These are phyloP conservation scores for Podospora pseudocomata DNA, from an alignment of 495 filamentous ascomycete genomes.

Conservation along the genomic window DNA sequence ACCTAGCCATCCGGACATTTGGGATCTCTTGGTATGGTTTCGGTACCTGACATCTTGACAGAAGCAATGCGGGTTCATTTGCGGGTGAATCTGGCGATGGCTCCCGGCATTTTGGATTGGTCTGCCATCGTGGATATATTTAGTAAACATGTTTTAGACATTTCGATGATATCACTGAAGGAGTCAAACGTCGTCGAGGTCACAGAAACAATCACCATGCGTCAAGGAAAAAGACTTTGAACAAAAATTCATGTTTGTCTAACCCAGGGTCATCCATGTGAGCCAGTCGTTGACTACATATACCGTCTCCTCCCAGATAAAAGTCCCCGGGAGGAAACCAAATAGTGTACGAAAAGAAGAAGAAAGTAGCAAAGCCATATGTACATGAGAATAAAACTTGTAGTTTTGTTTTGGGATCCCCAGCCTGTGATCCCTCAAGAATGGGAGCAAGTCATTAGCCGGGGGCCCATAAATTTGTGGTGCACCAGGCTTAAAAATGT, in stretches of 20 bases:
- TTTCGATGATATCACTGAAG: too few species aligned
- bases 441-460: background rate
- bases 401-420: background rate
- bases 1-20: background rate
- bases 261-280: background rate
- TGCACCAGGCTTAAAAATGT: background rate
- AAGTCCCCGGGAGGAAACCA: background rate
- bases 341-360: background rate
- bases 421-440: background rate
- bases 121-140: too few species aligned
- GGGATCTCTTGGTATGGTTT: background rate
- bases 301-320: background rate
- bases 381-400: background rate
- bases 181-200: background rate
- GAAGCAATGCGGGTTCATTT: background rate
- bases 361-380: conserved; percentile 6
- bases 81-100: background rate
- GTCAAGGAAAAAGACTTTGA: background rate
- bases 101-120: background rate
- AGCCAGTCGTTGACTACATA: background rate
- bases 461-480: background rate
- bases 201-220: background rate
- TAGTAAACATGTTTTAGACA: too few species aligned
- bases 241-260: background rate
- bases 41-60: background rate